Evolutionary conservation across 306 rosid species (phyloP), one percentile per base, ranked within the genome.

Genomic region (Begonia loranthoides): DNA sequence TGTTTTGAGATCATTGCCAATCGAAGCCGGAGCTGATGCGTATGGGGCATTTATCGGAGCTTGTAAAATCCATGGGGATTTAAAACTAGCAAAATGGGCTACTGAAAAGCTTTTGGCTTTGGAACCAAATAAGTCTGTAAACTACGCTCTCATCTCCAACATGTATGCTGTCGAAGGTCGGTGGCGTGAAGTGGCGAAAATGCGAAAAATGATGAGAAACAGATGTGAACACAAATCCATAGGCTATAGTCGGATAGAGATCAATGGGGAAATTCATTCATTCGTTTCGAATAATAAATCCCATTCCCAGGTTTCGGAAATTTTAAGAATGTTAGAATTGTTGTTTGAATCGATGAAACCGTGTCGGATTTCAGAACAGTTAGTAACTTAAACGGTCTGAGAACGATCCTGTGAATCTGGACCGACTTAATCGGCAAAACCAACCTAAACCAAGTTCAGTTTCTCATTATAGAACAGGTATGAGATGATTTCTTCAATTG

Each of bases 161-260:
- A 56, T 79, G 52, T 88, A 67, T 63, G 88, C 93, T 54, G 66
- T 74, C 51, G 69, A 73, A 51, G 79, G 79, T 12, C 76, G 59
- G 33, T 88, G 96, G 96, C 19, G 0, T 16, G 82, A 77, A 11
- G 88, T 70, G 33, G 88, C 79, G 14, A 75, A 64, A 60, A 69
- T 73, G 15, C 75, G 87, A 2, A 59, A 56, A 65, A 57, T 54
- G 68, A 77, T 79, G 70, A 53, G 50, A 47, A 49, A 76, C 21
- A 73, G 41, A 33, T 51, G 68, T 61, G 73, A 53, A 59, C 43
- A 60, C 14, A 81, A 76, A 71, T 51, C 64, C 11, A 80, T 81
- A 9, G 96, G 82, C 33, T 73, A 56, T 70, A 81, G 94, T 71
- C 76, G 96, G 88, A 47, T 84, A 38, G 86, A 84, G 78, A 54